Conservation (phyloP, 306 rosid genomes). For the Comarum palustre region DNA sequence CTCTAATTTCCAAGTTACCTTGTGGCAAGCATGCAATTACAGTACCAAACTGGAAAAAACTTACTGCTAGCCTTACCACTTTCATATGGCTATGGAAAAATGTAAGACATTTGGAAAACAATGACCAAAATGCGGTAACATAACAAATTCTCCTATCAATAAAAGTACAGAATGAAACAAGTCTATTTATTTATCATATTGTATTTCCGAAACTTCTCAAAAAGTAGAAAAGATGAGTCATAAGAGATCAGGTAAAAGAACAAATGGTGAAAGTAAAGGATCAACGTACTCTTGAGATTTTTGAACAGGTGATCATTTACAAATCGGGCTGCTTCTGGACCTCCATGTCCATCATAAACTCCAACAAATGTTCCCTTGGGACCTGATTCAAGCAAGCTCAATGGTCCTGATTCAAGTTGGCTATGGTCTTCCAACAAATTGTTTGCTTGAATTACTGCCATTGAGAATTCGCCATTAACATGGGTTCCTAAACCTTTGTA, state of each 20-base stretch:
- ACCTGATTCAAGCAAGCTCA: slow-evolving; percentile 53
- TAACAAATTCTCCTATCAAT: not conserved
- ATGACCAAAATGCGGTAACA: slow-evolving; percentile 3
- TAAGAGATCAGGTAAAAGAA: not conserved
- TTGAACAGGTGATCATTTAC: slow-evolving; percentile 60
- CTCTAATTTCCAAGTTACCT: not conserved
- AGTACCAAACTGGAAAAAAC: not conserved
- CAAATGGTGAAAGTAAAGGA: slow-evolving; percentile 18
- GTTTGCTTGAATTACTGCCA: slow-evolving; percentile 98
- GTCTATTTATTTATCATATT: not conserved
- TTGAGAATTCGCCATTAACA: slow-evolving; percentile 74
- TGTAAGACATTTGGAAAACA: not conserved
- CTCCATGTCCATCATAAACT: slow-evolving; percentile 93
- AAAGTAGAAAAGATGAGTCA: not conserved
- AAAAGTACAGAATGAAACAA: not conserved
- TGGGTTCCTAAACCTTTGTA: slow-evolving; percentile 77
- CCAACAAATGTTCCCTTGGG: slow-evolving; percentile 85
- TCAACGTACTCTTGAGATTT: slow-evolving; percentile 63
- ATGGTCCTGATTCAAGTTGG: slow-evolving; percentile 84
- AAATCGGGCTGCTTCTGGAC: slow-evolving; percentile 84
- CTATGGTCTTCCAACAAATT: slow-evolving; percentile 87
- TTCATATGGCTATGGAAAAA: not conserved
- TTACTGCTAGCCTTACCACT: not conserved
- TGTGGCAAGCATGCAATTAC: slow-evolving; percentile 2
- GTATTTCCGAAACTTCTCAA: not conserved